A percentile compares a stretch with the other conserved stretches of the same genome.
Evolutionary conservation across 2,329 filamentous ascomycete species (phyloP).

Genomic region (Penicillium sp.): DNA sequence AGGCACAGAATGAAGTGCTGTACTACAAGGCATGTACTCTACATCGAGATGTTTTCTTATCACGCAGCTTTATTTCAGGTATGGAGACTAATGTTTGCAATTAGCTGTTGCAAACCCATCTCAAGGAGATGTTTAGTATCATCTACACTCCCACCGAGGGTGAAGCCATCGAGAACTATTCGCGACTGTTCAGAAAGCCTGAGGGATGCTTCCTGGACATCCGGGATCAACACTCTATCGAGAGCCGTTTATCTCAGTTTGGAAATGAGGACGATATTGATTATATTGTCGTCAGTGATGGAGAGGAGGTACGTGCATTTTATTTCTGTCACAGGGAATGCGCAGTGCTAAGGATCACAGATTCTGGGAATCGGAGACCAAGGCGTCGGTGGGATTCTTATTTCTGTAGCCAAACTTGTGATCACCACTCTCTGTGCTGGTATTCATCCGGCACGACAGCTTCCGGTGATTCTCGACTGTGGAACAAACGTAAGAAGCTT

Average conservation of each 20-base stretch:
- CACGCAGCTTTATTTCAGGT: no score
- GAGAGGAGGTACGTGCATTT: constrained; percentile 44
- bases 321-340: background rate
- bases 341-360: constrained; percentile 43
- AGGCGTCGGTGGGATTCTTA: constrained; percentile 79
- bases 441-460: constrained; percentile 72
- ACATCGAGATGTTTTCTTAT: background rate
- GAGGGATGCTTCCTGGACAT: constrained; percentile 83
- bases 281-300: constrained; percentile 82
- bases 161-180: constrained; percentile 84
- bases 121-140: constrained; percentile 86
- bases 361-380: constrained; percentile 90
- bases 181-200: constrained; percentile 70
- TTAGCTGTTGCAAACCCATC: constrained; percentile 70
- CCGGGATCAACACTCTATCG: constrained; percentile 63
- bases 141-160: constrained; percentile 91
- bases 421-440: constrained; percentile 85
- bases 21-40: constrained; percentile 64
- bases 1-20: constrained; percentile 80
- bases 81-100: background rate
- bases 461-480: constrained; percentile 81
- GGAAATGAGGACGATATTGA: constrained; percentile 73
- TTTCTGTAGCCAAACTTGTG: constrained; percentile 78
- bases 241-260: constrained; percentile 67
- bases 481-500: constrained; percentile 67